Evolutionary conservation across 768 basidiomycete genomes (phyloP), one percentile per base, ranked within the genome.

Genomic region (Sarcodon aspratus): DNA sequence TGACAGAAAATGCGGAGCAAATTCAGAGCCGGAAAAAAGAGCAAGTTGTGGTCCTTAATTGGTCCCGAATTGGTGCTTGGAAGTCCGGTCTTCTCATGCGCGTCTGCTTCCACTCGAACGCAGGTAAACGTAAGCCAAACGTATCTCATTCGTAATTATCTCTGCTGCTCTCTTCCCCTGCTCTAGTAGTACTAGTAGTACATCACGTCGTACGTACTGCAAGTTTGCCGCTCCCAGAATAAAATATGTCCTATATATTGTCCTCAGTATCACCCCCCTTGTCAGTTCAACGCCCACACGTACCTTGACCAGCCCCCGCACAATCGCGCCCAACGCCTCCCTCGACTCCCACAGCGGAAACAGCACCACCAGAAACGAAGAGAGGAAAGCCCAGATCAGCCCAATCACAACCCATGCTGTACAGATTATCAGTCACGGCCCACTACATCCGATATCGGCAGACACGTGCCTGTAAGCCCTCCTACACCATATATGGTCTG

Each of bases 281-380:
- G 21, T 5, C 27, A 32, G 9, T 54, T 21, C 52, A n/a, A n/a
- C n/a, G 45, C 32, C 11, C 31, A 49, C 3, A 48, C 63, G 46
- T 36, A 82, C 87, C 74, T 80, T 87, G 54, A 79, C 54, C 37
- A 90, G 65, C 7, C 89, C 87, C 44, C 60, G 62, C 21, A 52
- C 33, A 45, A 94, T 86, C 61, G 76, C 65, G 6, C 11, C 34
- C 43, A 97, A 59, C 0, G 85, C 88, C 5, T 53, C 67, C 37
- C 88, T 69, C 47, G 85, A 89, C 69, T 97, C 93, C 67, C 74
- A 95, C 4, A 95, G 67, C 15, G 93, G 93, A 57, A 90, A 91
- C 11, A 95, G 18, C 15, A 94, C 88, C 38, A 91, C 87, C 7
- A 78, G 68, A 51, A 83, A 72, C 3, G 80, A 70, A 1, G 88